phyloP scores from a whole-genome alignment of 306 rosid species.

The Erythrophleum fordii region DNA sequence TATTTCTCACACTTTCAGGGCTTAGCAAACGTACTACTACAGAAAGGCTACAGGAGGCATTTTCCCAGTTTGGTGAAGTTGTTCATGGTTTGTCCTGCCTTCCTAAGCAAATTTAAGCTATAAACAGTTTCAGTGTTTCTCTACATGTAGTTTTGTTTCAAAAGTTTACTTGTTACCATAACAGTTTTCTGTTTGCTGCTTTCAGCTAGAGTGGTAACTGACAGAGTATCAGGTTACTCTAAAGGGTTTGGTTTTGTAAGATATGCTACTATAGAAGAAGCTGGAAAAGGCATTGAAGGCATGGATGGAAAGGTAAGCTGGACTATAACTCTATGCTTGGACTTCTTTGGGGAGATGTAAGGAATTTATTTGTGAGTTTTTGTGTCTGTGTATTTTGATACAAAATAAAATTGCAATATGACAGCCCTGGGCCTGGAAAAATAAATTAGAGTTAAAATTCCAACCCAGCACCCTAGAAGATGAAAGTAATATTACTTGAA shows the following conservation, averaged over 20 bases:
- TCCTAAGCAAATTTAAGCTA: background rate
- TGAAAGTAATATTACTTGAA: constrained; percentile 10
- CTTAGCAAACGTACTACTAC: constrained; percentile 91
- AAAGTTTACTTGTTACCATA: constrained; percentile 1
- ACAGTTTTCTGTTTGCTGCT: constrained; percentile 24
- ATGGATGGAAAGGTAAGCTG: constrained; percentile 92
- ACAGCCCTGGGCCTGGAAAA: background rate
- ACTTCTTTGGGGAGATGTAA: background rate
- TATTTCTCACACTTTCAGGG: constrained; percentile 55
- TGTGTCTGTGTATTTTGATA: constrained; percentile 3
- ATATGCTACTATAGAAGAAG: constrained; percentile 80
- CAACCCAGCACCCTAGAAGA: background rate
- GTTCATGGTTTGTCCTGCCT: constrained; percentile 59
- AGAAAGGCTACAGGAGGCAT: constrained; percentile 70
- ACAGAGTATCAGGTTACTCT: constrained; percentile 85
- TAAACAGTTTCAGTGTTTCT: background rate
- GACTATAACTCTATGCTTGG: constrained; percentile 1
- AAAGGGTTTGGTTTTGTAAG: constrained; percentile 95
- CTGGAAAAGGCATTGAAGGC: constrained; percentile 88
- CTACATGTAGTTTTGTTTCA: constrained; percentile 3
- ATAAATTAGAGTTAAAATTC: background rate
- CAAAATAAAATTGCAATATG: constrained; percentile 5
- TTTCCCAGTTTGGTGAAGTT: constrained; percentile 86
- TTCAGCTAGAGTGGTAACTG: constrained; percentile 92
- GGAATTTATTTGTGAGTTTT: constrained; percentile 12